phyloP scores from a whole-genome alignment of 2,329 filamentous ascomycete genomes.

The Phyllosticta citrichinensis region DNA sequence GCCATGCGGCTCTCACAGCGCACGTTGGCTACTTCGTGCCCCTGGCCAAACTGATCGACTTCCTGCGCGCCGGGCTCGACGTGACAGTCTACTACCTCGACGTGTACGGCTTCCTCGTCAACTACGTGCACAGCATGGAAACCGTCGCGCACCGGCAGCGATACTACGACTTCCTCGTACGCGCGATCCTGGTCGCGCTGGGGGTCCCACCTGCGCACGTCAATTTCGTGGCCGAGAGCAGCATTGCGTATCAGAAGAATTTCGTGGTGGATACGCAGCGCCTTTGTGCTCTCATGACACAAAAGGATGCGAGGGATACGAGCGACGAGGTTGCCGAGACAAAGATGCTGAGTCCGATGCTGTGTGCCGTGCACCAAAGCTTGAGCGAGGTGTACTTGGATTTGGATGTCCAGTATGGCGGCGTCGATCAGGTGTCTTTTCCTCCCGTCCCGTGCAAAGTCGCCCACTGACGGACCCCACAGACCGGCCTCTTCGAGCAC shows the following conservation, averaged over 20 bases:
- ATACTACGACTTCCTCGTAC: not conserved
- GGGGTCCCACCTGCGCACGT: not conserved
- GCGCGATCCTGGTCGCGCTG: not conserved
- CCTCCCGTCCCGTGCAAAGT: too few relatives aligned
- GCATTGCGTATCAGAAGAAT: not conserved
- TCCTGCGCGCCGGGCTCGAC: not conserved
- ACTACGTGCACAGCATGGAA: not conserved
- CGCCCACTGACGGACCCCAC: not conserved
- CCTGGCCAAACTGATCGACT: not conserved
- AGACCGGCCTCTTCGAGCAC: not conserved
- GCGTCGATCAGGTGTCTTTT: not conserved
- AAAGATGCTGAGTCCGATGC: not conserved
- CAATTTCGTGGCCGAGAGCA: not conserved
- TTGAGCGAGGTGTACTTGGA: not conserved
- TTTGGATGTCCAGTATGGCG: not conserved
- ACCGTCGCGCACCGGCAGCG: not conserved
- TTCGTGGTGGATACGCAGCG: not conserved
- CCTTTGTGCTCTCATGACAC: not conserved
- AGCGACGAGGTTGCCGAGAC: not conserved
- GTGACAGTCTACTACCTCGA: not conserved
- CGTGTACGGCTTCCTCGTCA: not conserved
- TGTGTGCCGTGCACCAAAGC: not conserved
- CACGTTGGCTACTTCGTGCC: constrained; percentile 1
- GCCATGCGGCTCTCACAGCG: not conserved
- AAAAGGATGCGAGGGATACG: not conserved